Percentiles rank a stretch among this genome's conserved stretches.
Conservation (phyloP, 352 stramenopile genomes). For the Phytophthora pseudosyringae region DNA sequence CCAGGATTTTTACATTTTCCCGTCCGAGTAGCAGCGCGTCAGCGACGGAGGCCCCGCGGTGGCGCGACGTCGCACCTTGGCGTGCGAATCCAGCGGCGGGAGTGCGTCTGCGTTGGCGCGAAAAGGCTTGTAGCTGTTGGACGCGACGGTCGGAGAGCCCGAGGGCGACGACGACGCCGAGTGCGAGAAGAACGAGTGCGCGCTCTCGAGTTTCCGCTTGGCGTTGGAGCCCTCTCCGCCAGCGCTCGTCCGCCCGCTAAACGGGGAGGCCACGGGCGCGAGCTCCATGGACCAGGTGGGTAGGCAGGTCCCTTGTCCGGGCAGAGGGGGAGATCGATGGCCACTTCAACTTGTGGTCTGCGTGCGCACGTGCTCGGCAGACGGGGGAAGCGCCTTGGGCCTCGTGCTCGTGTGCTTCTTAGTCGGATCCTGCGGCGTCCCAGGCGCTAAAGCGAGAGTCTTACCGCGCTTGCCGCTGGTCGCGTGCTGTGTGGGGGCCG, state of each 20-base stretch:
- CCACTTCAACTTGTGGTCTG: slow-evolving; percentile 16
- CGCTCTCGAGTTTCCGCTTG: slow-evolving; percentile 72
- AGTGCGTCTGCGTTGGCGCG: slow-evolving; percentile 33
- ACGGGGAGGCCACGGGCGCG: slow-evolving; percentile 15
- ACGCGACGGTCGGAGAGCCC: slow-evolving; percentile 18
- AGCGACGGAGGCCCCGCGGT: slow-evolving; percentile 40
- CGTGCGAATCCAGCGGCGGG: slow-evolving; percentile 48
- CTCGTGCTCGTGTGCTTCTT: slow-evolving; percentile 14
- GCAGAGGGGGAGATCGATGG: neutral
- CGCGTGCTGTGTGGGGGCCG: neutral
- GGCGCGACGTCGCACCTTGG: slow-evolving; percentile 59
- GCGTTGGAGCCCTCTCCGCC: slow-evolving; percentile 52
- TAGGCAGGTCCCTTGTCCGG: neutral
- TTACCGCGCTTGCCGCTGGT: slow-evolving; percentile 1
- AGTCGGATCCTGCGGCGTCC: slow-evolving; percentile 26
- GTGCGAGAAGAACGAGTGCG: slow-evolving; percentile 27
- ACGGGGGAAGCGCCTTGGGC: slow-evolving; percentile 5
- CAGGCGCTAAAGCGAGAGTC: slow-evolving; percentile 24
- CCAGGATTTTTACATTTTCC: slow-evolving; percentile 65
- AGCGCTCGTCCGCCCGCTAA: slow-evolving; percentile 20
- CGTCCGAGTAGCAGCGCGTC: slow-evolving; percentile 71
- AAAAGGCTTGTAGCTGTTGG: slow-evolving; percentile 35
- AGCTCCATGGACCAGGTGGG: slow-evolving; percentile 41
- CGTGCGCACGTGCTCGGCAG: slow-evolving; percentile 4
- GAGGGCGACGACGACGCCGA: slow-evolving; percentile 26